These are phyloP conservation scores for Cudoniella acicularis DNA, from an alignment of 495 filamentous ascomycete species.

Conservation along the genomic window DNA sequence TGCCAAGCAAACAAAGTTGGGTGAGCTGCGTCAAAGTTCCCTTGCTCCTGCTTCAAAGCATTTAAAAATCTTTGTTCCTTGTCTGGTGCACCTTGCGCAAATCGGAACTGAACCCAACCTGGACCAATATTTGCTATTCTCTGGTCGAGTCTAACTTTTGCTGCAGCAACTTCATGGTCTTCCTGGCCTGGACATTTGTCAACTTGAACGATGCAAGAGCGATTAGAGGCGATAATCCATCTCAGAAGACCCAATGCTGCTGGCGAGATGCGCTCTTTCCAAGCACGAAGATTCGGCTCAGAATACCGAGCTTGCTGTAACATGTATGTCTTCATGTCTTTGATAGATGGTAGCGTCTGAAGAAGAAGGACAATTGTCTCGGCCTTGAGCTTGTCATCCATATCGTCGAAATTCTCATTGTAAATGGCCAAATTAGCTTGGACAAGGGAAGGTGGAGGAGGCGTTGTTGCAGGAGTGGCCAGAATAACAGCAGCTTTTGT, in stretches of 20 bases:
- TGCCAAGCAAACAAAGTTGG: conserved; percentile 84
- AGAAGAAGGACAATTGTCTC: conserved; percentile 56
- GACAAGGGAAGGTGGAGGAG: conserved; percentile 4
- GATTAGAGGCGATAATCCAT: conserved; percentile 91
- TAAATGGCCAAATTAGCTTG: conserved; percentile 38
- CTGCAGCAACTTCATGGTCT: conserved; percentile 16
- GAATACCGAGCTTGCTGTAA: conserved; percentile 29
- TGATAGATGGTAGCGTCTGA: conserved; percentile 63
- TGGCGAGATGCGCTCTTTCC: conserved; percentile 60
- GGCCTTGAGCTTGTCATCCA: conserved; percentile 45
- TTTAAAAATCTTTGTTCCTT: conserved; percentile 80
- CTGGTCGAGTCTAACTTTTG: conserved; percentile 29
- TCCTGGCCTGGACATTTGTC: conserved; percentile 38
- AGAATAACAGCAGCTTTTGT: background rate
- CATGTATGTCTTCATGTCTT: conserved; percentile 60
- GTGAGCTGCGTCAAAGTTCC: conserved; percentile 36
- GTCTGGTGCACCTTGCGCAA: conserved; percentile 85
- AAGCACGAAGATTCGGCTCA: conserved; percentile 48
- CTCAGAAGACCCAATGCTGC: conserved; percentile 66
- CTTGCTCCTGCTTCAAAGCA: conserved; percentile 49
- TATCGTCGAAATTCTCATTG: conserved; percentile 43
- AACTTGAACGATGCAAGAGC: conserved; percentile 79
- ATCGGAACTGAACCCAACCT: conserved; percentile 73
- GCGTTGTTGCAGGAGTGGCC: conserved; percentile 16
- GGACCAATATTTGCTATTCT: conserved; percentile 60